These are phyloP conservation scores for Cubamyces lactineus DNA, from an alignment of 768 basidiomycete genomes.

Conservation along the genomic window DNA sequence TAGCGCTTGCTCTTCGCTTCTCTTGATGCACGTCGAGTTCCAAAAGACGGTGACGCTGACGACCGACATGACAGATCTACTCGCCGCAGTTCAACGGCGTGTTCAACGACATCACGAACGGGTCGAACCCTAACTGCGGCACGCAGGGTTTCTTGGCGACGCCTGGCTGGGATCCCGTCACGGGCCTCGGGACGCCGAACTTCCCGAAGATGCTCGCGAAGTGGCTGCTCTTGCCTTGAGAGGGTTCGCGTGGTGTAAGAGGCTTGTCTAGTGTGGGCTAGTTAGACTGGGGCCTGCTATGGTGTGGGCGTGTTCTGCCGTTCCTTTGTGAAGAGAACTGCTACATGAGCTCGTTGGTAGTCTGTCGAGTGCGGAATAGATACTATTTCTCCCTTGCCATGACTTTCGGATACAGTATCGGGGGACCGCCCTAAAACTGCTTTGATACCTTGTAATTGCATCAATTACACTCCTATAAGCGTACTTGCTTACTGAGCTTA, in stretches of 20 bases:
- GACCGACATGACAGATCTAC: constrained; percentile 9
- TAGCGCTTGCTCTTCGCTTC: not conserved
- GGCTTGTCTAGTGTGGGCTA: not conserved
- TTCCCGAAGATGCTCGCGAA: constrained; percentile 20
- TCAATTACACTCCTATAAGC: too few relatives aligned
- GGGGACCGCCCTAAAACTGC: too few relatives aligned
- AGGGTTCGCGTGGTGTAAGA: not conserved
- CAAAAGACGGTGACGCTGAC: not conserved
- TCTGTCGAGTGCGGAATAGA: too few relatives aligned
- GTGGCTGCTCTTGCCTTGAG: constrained; percentile 5
- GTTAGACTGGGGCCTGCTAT: too few relatives aligned
- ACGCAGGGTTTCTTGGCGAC: constrained; percentile 35
- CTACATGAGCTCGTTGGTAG: too few relatives aligned
- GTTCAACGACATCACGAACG: constrained; percentile 38
- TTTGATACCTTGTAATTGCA: too few relatives aligned
- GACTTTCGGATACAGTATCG: too few relatives aligned
- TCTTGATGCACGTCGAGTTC: not conserved
- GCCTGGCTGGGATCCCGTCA: constrained; percentile 35
- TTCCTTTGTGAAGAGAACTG: too few relatives aligned
- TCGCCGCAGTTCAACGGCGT: constrained; percentile 8
- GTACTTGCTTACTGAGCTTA: too few relatives aligned
- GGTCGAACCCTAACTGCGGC: constrained; percentile 38
- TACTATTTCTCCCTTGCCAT: too few relatives aligned
- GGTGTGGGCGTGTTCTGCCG: too few relatives aligned
- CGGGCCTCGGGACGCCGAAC: constrained; percentile 36